phyloP scores from a whole-genome alignment of 805 yeast species.

The Isabelozyma pseudorhagii region DNA sequence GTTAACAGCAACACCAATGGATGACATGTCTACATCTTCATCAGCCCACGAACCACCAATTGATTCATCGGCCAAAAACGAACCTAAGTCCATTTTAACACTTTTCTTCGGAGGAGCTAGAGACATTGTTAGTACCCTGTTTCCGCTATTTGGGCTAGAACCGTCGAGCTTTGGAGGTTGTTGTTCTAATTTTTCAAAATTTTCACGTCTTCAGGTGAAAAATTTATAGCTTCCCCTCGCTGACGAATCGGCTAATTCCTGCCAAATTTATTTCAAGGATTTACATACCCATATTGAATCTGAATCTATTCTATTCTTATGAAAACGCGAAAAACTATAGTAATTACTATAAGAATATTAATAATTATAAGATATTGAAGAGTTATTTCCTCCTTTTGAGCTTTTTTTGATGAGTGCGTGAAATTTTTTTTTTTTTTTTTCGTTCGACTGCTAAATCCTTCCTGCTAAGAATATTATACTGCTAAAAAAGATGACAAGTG shows the following conservation, averaged over 20 bases:
- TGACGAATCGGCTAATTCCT: no score
- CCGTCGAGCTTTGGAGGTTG: neutral
- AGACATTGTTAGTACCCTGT: constrained; percentile 8
- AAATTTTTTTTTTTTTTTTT: neutral
- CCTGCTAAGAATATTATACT: neutral
- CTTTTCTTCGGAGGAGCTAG: constrained; percentile 51
- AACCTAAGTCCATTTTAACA: constrained; percentile 79
- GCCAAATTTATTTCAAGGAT: neutral
- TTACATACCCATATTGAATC: constrained; percentile 2
- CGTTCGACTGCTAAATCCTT: neutral
- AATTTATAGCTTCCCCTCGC: neutral
- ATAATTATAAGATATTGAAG: neutral
- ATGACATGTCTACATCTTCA: constrained; percentile 68
- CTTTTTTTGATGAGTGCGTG: neutral
- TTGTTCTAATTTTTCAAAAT: neutral
- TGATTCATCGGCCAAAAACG: constrained; percentile 76
- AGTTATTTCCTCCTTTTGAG: neutral
- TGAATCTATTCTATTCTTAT: neutral
- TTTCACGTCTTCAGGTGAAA: neutral
- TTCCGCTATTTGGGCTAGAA: neutral
- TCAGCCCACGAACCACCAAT: constrained; percentile 86
- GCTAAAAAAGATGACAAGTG: neutral
- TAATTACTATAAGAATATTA: neutral
- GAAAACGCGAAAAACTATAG: neutral
- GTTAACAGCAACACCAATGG: constrained; percentile 52